A percentile compares a stretch with the other conserved stretches of the same genome.
Conservation (phyloP, 305 asterid species). For the Rubia peregrina region DNA sequence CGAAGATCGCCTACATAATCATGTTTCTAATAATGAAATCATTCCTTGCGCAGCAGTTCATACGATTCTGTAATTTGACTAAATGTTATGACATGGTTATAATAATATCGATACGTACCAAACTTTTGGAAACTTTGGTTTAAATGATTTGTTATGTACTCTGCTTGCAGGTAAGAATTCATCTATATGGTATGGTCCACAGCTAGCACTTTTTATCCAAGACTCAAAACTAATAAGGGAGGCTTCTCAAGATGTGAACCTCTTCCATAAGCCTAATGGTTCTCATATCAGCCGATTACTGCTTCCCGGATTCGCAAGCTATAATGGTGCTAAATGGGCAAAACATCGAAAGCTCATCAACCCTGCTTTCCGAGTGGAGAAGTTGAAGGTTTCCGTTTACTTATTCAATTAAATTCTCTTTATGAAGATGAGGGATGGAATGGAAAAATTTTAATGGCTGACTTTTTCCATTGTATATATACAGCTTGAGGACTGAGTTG, state of each 20-base stretch:
- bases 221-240: conserved; percentile 37
- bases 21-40: too few species aligned
- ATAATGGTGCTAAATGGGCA: conserved; percentile 25
- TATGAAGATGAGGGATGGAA: background rate
- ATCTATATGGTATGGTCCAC: conserved; percentile 41
- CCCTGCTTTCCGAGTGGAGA: conserved; percentile 25
- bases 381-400: conserved; percentile 20
- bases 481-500: too few species aligned
- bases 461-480: too few species aligned
- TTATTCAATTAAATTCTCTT: background rate
- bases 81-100: too few species aligned
- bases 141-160: too few species aligned
- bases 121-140: background rate
- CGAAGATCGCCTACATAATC: too few species aligned
- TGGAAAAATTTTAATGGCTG: too few species aligned
- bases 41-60: too few species aligned
- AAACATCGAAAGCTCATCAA: conserved; percentile 25
- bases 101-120: background rate
- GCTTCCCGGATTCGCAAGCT: conserved; percentile 27
- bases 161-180: conserved; percentile 33
- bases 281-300: conserved; percentile 24
- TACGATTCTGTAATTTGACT: too few species aligned
- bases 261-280: conserved; percentile 32
- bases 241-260: conserved; percentile 24
- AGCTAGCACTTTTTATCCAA: conserved; percentile 29